These are phyloP conservation scores for Penicillium manginii DNA, from an alignment of 495 filamentous ascomycete genomes.

Conservation along the genomic window DNA sequence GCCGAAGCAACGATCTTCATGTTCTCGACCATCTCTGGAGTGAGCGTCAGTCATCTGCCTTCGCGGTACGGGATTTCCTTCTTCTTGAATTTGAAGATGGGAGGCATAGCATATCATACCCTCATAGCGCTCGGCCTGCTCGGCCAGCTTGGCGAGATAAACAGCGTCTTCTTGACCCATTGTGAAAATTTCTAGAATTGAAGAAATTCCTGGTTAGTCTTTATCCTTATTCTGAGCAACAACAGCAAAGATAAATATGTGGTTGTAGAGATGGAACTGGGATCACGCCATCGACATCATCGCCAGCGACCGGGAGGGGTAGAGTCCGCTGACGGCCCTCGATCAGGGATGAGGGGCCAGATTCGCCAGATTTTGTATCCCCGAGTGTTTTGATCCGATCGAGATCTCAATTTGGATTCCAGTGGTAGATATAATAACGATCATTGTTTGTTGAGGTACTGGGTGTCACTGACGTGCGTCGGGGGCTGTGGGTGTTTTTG, in stretches of 20 bases:
- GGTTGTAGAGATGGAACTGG: constrained; percentile 13
- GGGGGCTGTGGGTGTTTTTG: constrained; percentile 19
- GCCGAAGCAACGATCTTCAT: constrained; percentile 99
- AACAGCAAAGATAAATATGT: neutral
- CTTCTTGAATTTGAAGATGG: neutral
- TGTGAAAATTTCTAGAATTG: constrained; percentile 51
- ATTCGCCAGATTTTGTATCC: neutral
- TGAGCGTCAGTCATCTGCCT: constrained; percentile 26
- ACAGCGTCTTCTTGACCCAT: constrained; percentile 99
- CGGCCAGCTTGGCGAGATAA: constrained; percentile 99
- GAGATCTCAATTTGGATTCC: neutral
- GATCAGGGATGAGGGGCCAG: constrained; percentile 4
- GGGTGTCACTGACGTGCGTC: constrained; percentile 10
- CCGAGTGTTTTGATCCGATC: neutral
- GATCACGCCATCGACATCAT: constrained; percentile 36
- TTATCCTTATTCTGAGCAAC: neutral
- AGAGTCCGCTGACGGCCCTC: constrained; percentile 11
- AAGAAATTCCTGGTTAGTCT: constrained; percentile 17
- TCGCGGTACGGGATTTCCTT: neutral
- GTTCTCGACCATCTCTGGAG: constrained; percentile 98
- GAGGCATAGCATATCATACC: constrained; percentile 62
- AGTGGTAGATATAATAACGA: constrained; percentile 20
- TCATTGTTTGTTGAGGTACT: constrained; percentile 16
- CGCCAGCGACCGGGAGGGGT: constrained; percentile 36
- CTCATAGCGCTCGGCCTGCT: constrained; percentile 99